A percentile compares a stretch with the other conserved stretches of the same genome.
Evolutionary conservation across 176 grass and related monocot genomes (phyloP).

Genomic region (Miscanthus lutarioriparius): DNA sequence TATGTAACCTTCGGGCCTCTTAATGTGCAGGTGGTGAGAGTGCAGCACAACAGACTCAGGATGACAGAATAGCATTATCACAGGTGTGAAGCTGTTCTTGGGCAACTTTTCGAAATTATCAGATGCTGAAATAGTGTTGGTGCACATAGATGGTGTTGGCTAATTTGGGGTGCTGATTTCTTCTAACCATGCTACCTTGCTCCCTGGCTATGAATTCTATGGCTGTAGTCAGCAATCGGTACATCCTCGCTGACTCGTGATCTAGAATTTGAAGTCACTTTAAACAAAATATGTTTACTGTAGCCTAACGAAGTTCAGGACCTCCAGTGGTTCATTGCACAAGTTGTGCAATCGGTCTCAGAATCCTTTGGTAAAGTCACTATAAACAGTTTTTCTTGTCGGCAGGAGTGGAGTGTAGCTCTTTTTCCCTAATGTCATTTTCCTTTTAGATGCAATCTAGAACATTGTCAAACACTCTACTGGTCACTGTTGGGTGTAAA

Average conservation of each 20-base stretch:
- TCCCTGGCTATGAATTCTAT: slow-evolving; percentile 19
- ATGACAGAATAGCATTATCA: not conserved
- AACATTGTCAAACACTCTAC: not conserved
- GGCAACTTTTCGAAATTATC: slow-evolving; percentile 8
- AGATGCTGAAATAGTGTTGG: slow-evolving; percentile 10
- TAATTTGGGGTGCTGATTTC: slow-evolving; percentile 30
- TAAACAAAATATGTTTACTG: not conserved
- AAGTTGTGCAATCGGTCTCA: not conserved
- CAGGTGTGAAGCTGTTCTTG: slow-evolving; percentile 32
- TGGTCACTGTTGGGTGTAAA: not conserved
- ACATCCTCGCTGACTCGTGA: slow-evolving; percentile 6
- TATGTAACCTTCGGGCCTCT: not conserved
- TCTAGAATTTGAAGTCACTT: not conserved
- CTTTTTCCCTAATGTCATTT: not conserved
- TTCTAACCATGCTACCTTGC: slow-evolving; percentile 43
- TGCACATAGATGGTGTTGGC: slow-evolving; percentile 28
- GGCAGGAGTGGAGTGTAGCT: not conserved
- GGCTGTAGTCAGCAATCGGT: not conserved
- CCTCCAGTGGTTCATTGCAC: not conserved
- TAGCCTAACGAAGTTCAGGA: slow-evolving; percentile 27
- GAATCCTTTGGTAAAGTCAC: not conserved
- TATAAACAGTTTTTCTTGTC: slow-evolving; percentile 11
- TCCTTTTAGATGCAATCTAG: not conserved
- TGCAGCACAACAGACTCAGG: not conserved
- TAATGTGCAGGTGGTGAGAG: not conserved